Percentiles rank a stretch among this genome's conserved stretches.
Evolutionary conservation across 176 grass and related monocot species (phyloP).

Genomic region (Calamus simplicifolius): DNA sequence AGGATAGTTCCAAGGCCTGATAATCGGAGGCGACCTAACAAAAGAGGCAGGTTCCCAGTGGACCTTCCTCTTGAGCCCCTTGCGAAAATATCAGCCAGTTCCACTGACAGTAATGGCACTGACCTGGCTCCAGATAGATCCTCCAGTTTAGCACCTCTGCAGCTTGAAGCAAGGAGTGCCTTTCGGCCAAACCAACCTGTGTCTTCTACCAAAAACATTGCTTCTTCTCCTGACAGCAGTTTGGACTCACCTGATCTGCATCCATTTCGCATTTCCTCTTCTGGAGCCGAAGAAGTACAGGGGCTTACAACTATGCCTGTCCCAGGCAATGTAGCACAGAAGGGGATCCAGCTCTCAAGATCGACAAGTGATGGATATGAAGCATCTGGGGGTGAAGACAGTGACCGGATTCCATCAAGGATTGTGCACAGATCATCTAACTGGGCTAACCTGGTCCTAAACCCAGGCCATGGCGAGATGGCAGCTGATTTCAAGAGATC

Average conservation of each 20-base stretch:
- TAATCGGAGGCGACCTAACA: conserved; percentile 38
- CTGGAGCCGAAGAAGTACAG: conserved; percentile 56
- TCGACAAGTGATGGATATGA: conserved; percentile 88
- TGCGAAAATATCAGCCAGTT: conserved; percentile 52
- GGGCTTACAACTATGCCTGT: conserved; percentile 10
- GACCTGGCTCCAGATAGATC: conserved; percentile 42
- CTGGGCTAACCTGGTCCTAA: conserved; percentile 39
- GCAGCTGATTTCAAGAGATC: no score
- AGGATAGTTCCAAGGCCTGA: conserved; percentile 16
- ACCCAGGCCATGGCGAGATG: not conserved
- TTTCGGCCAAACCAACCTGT: conserved; percentile 49
- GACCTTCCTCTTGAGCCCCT: conserved; percentile 74
- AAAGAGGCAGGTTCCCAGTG: conserved; percentile 35
- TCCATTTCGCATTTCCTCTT: conserved; percentile 66
- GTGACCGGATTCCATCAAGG: conserved; percentile 80
- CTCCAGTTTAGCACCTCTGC: conserved; percentile 62
- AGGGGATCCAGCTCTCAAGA: conserved; percentile 50
- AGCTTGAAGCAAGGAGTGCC: conserved; percentile 81
- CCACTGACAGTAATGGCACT: conserved; percentile 49
- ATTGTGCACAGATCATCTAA: conserved; percentile 85
- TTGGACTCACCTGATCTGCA: conserved; percentile 87
- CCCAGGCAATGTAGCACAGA: conserved; percentile 35
- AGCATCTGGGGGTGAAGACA: conserved; percentile 94
- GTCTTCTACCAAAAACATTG: conserved; percentile 34
- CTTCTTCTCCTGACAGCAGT: conserved; percentile 87